Evolutionary conservation across 257 asterid genomes (phyloP).

Genomic region (Scutellaria baicalensis): DNA sequence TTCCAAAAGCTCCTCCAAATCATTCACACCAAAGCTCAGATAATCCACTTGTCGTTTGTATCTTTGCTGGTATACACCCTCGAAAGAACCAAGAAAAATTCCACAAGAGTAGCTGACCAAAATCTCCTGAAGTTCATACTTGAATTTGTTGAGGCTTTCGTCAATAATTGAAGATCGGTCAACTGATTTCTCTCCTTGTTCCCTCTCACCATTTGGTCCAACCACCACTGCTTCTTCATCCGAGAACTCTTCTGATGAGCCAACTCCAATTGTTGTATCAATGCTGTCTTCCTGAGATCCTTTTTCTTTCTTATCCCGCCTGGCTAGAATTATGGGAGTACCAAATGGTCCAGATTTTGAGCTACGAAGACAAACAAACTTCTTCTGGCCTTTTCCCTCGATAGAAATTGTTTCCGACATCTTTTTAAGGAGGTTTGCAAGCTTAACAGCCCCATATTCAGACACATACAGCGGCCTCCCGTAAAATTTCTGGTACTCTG

Average conservation of each 20-base stretch:
- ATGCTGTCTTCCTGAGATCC: conserved; percentile 33
- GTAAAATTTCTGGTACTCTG: conserved; percentile 64
- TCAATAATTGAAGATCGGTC: conserved; percentile 7
- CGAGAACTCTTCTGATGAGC: conserved; percentile 61
- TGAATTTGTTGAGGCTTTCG: conserved; percentile 44
- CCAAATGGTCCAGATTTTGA: conserved; percentile 34
- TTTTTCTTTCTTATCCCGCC: conserved; percentile 45
- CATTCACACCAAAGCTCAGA: conserved; percentile 57
- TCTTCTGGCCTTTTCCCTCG: conserved; percentile 58
- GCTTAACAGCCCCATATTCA: conserved; percentile 62
- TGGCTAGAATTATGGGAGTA: conserved; percentile 22
- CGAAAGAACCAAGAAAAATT: conserved; percentile 59
- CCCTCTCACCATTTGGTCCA: conserved; percentile 19
- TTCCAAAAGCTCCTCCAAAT: conserved; percentile 62
- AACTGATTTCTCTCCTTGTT: conserved; percentile 13
- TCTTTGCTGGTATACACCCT: conserved; percentile 64
- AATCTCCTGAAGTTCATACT: conserved; percentile 82
- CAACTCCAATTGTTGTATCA: conserved; percentile 28
- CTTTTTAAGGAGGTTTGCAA: conserved; percentile 64
- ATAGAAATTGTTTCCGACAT: conserved; percentile 57
- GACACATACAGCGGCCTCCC: conserved; percentile 81
- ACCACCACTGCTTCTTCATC: conserved; percentile 48
- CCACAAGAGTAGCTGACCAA: conserved; percentile 79
- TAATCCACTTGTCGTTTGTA: conserved; percentile 71
- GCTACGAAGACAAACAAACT: conserved; percentile 42